Evolutionary conservation across 768 basidiomycete genomes (phyloP).

Genomic region (Sarcomyxa edulis): DNA sequence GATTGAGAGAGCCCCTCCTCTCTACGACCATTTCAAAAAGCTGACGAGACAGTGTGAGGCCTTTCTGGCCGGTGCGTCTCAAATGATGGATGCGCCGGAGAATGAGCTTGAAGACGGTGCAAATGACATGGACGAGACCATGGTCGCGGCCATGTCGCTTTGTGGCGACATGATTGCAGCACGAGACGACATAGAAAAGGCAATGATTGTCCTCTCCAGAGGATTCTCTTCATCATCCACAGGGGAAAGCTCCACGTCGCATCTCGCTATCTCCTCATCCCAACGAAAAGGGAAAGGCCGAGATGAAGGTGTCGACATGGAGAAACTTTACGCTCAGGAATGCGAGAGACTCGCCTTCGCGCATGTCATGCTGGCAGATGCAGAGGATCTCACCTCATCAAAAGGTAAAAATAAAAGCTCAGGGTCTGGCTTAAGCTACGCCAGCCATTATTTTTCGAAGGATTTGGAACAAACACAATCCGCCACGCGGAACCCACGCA

Average conservation of each 20-base stretch:
- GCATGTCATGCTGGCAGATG: conserved; percentile 28
- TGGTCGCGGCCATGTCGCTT: conserved; percentile 36
- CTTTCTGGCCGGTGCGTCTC: conserved; percentile 39
- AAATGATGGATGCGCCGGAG: conserved; percentile 34
- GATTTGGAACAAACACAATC: conserved; percentile 26
- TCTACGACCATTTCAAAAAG: conserved; percentile 49
- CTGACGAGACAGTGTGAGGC: conserved; percentile 46
- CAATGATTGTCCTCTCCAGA: conserved; percentile 29
- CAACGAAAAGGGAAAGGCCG: conserved; percentile 25
- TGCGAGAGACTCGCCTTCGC: conserved; percentile 46
- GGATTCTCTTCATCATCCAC: background rate
- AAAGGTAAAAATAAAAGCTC: too few relatives aligned
- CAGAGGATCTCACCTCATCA: too few relatives aligned
- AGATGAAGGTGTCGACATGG: conserved; percentile 17
- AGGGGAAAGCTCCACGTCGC: too few relatives aligned
- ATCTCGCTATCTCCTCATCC: too few relatives aligned
- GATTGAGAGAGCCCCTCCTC: conserved; percentile 30
- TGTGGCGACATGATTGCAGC: conserved; percentile 50
- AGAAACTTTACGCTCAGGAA: conserved; percentile 32
- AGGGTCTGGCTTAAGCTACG: conserved; percentile 20
- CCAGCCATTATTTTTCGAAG: conserved; percentile 27
- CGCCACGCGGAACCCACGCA: conserved; percentile 37
- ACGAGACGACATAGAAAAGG: conserved; percentile 42
- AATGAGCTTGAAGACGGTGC: conserved; percentile 24
- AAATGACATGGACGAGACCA: conserved; percentile 31